Percentiles rank a stretch among this genome's conserved stretches.
phyloP scores from a whole-genome alignment of 257 asterid species.

The Gynochthodes officinalis region DNA sequence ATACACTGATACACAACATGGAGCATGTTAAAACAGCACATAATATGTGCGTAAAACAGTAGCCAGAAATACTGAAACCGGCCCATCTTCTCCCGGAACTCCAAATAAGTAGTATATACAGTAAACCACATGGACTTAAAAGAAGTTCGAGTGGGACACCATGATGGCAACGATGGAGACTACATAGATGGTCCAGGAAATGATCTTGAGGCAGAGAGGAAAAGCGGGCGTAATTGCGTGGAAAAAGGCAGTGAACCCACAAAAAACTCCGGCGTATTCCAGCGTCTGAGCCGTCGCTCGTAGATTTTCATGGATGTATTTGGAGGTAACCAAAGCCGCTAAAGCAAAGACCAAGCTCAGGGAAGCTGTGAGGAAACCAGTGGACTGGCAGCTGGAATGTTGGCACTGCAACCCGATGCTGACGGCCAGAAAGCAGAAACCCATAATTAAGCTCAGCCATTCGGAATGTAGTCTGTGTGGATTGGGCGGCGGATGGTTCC shows the following conservation, averaged over 20 bases:
- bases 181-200: not conserved
- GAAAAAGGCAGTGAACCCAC: slow-evolving; percentile 4
- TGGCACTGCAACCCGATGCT: not conserved
- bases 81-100: too few relatives aligned
- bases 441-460: not conserved
- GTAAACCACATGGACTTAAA: too few relatives aligned
- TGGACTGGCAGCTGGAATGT: too few relatives aligned
- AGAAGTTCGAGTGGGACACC: not conserved
- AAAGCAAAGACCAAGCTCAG: not conserved
- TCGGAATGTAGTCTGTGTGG: not conserved
- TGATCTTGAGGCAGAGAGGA: not conserved
- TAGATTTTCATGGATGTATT: too few relatives aligned
- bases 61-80: too few relatives aligned
- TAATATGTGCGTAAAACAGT: too few relatives aligned
- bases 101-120: too few relatives aligned
- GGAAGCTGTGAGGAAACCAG: too few relatives aligned
- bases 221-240: not conserved
- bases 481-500: not conserved
- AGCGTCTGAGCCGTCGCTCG: not conserved
- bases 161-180: not conserved
- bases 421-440: not conserved
- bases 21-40: too few relatives aligned
- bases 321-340: not conserved
- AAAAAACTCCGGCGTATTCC: not conserved
- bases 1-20: too few relatives aligned